Evolutionary conservation across 768 basidiomycete genomes (phyloP), one percentile per base, ranked within the genome.

Genomic region (Suillus subaureus): DNA sequence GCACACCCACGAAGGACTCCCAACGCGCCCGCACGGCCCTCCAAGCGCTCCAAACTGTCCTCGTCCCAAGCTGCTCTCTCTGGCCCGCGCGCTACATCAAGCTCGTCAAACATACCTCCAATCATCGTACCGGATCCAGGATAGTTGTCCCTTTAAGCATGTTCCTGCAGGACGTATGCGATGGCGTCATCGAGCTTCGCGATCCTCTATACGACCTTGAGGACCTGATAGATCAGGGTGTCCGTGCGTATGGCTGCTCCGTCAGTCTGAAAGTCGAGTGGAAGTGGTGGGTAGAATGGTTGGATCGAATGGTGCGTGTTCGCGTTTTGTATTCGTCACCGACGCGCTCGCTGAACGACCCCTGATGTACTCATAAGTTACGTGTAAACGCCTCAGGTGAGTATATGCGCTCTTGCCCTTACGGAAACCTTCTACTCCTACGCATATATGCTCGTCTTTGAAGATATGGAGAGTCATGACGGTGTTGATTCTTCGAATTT

Each of bases 121-220:
- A 37, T 37, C 63, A 62, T 37, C 18, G 61, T 37, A 60, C 62
- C 33, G 67, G 70, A 56, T 72, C 73, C 23, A 68, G 68, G 1
- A 64, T 84, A 60, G 61, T 65, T 6, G 52, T 84, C 47, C 75
- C 80, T 52, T 66, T 82, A 3, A 70, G 75, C 35, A 69, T 72
- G 47, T 69, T 87, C 64, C 63, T 85, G 39, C 61, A 73, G 28
- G 77, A 77, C 61, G 70, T 84, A 26, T 69, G 70, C 61, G 64
- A 69, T 8, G 85, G 85, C 13, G 54, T 69, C 15, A 67, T 87
- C 16, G 87, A 87, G 69, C 61, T 86, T 54, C 77, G 84, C 67
- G 73, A 84, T 65, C 73, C 79, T 18, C 55, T 67, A 13, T 61
- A 70, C 62, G 80, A 83, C 66, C 70, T 87, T 15, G 66, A 67